Base-by-base conservation (phyloP, 768 basidiomycete species). In the Exsudoporus frostii region DNA sequence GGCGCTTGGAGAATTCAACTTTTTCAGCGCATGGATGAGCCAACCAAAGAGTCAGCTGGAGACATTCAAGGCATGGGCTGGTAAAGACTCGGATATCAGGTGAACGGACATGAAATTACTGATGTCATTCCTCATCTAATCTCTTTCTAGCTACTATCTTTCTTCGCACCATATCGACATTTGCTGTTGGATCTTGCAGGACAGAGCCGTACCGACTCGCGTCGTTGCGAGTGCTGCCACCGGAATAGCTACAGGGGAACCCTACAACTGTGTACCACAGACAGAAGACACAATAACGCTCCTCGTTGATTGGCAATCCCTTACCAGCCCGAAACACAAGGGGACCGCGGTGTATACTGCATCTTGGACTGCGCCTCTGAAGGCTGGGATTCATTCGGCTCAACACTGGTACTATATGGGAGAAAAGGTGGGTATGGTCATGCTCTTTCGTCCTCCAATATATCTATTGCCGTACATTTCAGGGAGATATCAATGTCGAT, bases 321-420 rank as follows among this genome's bases (percentile, higher is more conserved):
- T 84, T 58, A 80, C 77, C 58, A 90, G 88, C 71, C 69, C 80
- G 15, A 85, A 75, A 60, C 90, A 92, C 73, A 80, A 76, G 55
- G 93, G 94, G 22, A 93, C 89, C 1, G 93, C 83, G 2, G 90
- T 96, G 1, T 97, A 93, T 73, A 94, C 94, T 5, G 92, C 94
- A 9, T 90, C 88, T 47, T 97, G 93, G 93, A 94, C 93, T 1
- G 93, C 94, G 1, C 94, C 93, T 17, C 74, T 92, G 54, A 89
- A 90, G 66, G 79, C 89, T 20, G 93, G 92, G n/a, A 79, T 96
- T 9, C 92, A 95, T 69, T 86, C 88, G 8, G 88, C 86, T 37
- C 93, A 97, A 64, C 86, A 91, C 64, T 95, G 90, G 89, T 92
- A 95, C 71, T 95, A 94, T 72, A 91, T 95, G 88, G 93, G 81